Evolutionary conservation across 768 basidiomycete genomes (phyloP), one percentile per base, ranked within the genome.

Genomic region (Amanita molliuscula): DNA sequence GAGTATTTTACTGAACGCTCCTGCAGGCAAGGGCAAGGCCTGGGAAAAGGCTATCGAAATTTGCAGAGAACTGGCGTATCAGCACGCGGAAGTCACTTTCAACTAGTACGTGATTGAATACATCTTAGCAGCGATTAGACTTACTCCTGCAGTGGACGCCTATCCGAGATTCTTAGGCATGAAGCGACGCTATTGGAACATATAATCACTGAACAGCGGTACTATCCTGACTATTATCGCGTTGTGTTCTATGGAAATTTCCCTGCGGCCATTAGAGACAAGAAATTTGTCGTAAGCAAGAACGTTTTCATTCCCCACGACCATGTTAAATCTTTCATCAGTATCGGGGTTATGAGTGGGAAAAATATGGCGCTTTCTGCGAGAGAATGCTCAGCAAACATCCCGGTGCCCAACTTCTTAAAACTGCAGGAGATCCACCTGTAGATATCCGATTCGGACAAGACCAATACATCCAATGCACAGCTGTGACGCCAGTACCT

Each of bases 271-370:
- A 78, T 95, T 35, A 78, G 84, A 49, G 81, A 86, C 58, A 95
- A 94, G 63, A 88, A 92, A 51, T 97, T 93, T 67, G 83, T 95
- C 53, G 90, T 93, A 65, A 53, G 77, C 72, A 37, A 41, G 26
- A 16, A 31, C 36, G 26, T 11, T 55, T 48, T 20, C 23, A n/a
- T 25, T 53, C 9, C 33, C 33, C 45, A 47, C 26, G 43, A 44
- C 45, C 33, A 56, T 47, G 25, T 29, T 53, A 45, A 48, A 21
- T 37, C 25, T 35, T 44, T 41, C 40, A 41, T 25, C 48, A 92
- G 89, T 94, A 94, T 63, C 89, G 95, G 40, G 95, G 93, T 1
- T 88, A 82, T 59, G 91, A 92, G 59, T 92, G 88, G 91, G 94
- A 98, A 67, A 93, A 89, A 59, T 91, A 82, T 54, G 84, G 83